Conservation (phyloP, 371 early-diverging fungal genomes). For the Mucor circinelloides region DNA sequence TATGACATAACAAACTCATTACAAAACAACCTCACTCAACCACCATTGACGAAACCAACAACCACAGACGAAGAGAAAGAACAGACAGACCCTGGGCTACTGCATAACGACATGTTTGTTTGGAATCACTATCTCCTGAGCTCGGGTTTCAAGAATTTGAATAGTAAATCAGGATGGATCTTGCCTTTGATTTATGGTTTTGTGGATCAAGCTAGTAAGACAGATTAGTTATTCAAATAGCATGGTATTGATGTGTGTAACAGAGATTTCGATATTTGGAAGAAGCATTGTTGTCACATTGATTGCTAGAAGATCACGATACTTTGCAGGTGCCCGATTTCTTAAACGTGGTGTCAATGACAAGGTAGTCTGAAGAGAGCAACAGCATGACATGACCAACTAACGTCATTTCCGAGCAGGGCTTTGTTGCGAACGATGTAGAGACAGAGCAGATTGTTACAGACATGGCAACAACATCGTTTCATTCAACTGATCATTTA, state of each 20-base stretch:
- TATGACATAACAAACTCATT: constrained; percentile 93
- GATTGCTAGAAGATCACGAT: constrained; percentile 92
- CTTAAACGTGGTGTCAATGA: constrained; percentile 96
- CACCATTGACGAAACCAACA: constrained; percentile 22
- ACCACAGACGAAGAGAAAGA: background rate
- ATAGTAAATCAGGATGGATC: constrained; percentile 80
- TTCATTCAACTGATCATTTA: constrained; percentile 57
- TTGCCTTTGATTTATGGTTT: constrained; percentile 95
- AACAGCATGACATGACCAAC: background rate
- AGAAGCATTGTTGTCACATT: constrained; percentile 87
- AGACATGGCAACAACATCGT: constrained; percentile 87
- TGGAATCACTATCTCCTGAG: constrained; percentile 91
- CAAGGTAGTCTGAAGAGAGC: constrained; percentile 36
- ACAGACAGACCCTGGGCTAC: background rate
- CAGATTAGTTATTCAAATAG: background rate
- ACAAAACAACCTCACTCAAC: constrained; percentile 83
- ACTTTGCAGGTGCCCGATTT: constrained; percentile 97
- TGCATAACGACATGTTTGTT: constrained; percentile 87
- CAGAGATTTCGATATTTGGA: constrained; percentile 79
- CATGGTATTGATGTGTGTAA: background rate
- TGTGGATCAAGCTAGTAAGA: constrained; percentile 91
- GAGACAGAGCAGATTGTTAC: constrained; percentile 99
- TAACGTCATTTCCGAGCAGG: constrained; percentile 41
- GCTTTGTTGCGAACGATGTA: constrained; percentile 98
- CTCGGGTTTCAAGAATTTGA: constrained; percentile 68